phyloP scores from a whole-genome alignment of 331 rosid genomes.

The Cydonia oblonga region DNA sequence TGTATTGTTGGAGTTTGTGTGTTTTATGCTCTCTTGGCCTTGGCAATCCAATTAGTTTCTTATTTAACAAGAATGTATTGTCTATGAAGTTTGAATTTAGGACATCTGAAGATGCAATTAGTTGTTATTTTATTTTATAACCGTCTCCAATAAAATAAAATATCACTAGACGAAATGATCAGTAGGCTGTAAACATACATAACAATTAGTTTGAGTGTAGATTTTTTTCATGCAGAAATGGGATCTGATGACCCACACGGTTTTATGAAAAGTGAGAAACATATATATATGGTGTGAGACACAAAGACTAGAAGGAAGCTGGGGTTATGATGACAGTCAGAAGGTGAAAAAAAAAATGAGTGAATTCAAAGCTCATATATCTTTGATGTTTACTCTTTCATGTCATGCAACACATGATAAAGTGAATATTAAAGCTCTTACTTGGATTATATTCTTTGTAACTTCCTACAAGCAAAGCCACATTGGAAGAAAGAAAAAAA shows the following conservation, averaged over 20 bases:
- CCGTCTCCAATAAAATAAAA: neutral
- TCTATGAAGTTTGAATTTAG: no score
- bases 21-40: neutral
- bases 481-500: constrained; percentile 26
- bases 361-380: constrained; percentile 38
- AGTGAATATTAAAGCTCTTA: constrained; percentile 28
- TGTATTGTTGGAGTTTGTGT: neutral
- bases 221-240: constrained; percentile 1
- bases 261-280: constrained; percentile 30
- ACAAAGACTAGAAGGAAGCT: constrained; percentile 24
- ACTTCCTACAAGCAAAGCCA: constrained; percentile 69
- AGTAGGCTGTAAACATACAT: neutral
- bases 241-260: constrained; percentile 49
- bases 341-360: constrained; percentile 25
- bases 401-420: constrained; percentile 29
- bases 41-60: no score
- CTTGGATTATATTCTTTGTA: constrained; percentile 58
- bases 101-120: neutral
- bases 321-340: constrained; percentile 47
- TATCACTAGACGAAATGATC: no score
- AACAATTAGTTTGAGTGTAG: neutral
- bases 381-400: neutral
- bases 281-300: neutral
- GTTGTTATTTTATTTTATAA: no score
- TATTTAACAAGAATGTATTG: no score